Evolutionary conservation across 495 filamentous ascomycete species (phyloP), one percentile per base, ranked within the genome.

Genomic region (Aspergillus biplanus): DNA sequence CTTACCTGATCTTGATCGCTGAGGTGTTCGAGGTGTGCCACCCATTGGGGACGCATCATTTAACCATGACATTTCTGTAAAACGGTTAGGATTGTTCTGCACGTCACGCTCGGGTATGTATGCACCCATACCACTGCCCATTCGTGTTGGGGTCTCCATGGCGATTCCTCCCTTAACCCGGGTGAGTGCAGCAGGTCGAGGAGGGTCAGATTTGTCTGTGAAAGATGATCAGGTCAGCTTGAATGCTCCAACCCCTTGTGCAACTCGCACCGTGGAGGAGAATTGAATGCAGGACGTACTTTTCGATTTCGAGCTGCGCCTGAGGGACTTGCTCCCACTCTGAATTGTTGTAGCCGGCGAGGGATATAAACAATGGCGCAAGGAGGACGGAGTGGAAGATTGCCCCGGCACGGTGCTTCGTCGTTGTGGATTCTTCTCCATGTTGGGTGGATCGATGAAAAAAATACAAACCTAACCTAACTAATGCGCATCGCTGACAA

Each of bases 61-160:
- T 48, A 74, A 53, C 75, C 75, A 80, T 44, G 75, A 77, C 57
- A 70, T 62, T 58, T 78, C 77, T 63, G 62, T 13, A 52, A 11
- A 56, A n/a, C 12, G 13, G 57, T 71, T 39, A 71, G 33, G 58
- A 54, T 31, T 7, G 52, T 18, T n/a, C 31, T 18, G 32, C 11
- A 37, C 47, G 13, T 46, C n/a, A 47, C 13, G 4, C n/a, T 35
- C n/a, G n/a, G n/a, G 44, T 13, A 44, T 53, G 52, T 15, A 55
- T 57, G 37, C 31, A 33, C 37, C 62, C 67, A 59, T 50, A 71
- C 69, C 65, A 54, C 55, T 64, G 18, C 60, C 66, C 44, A 61
- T 68, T 32, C 62, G 70, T 31, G 71, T 75, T 33, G 74, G 73
- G n/a, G 75, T 74, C 58, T 76, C 71, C 77, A 80, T 80, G 44